These are phyloP conservation scores for Blastocystis sp. DNA, from an alignment of 352 stramenopile genomes.

Conservation along the genomic window DNA sequence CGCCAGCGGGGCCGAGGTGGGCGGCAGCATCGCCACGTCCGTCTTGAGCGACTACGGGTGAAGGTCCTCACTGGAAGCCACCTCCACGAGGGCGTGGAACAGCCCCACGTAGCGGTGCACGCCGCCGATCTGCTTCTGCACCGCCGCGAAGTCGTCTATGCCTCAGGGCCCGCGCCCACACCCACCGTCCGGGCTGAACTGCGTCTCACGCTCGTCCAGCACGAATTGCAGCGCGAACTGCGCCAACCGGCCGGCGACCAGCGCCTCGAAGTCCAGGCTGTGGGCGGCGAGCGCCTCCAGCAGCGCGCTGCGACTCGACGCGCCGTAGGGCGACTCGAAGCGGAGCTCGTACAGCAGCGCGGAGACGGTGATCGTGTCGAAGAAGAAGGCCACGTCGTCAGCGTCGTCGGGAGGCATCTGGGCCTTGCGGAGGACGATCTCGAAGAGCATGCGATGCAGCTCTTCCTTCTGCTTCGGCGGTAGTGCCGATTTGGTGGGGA, in stretches of 20 bases:
- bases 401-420: neutral
- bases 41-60: neutral
- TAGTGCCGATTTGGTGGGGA: slow-evolving; percentile 13
- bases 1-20: neutral
- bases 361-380: neutral
- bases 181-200: neutral
- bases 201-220: neutral
- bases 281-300: neutral
- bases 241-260: neutral
- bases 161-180: neutral
- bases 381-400: neutral
- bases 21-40: neutral
- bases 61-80: neutral
- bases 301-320: neutral
- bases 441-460: neutral
- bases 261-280: neutral
- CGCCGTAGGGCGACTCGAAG: slow-evolving; percentile 19
- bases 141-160: slow-evolving; percentile 35
- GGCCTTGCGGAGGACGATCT: neutral
- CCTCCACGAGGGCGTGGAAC: slow-evolving; percentile 6
- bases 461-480: slow-evolving; percentile 33
- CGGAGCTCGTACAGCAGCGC: neutral
- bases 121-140: slow-evolving; percentile 41
- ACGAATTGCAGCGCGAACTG: slow-evolving; percentile 34
- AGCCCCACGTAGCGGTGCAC: slow-evolving; percentile 21